Evolutionary conservation across 2,329 filamentous ascomycete species (phyloP).

Genomic region (Hypoxylon sp.): DNA sequence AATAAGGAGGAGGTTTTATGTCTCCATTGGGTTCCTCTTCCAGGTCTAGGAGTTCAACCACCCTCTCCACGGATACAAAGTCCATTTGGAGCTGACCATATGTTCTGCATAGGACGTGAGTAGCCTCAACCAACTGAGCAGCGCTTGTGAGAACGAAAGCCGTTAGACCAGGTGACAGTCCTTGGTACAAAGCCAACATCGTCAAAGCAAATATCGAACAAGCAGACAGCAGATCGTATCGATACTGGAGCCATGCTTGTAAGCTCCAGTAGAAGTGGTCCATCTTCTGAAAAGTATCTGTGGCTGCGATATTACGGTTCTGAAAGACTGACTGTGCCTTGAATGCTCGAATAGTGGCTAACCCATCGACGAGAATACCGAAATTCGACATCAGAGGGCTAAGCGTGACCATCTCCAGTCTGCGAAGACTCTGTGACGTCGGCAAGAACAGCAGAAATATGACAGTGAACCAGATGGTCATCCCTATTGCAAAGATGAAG

Average conservation of each 20-base stretch:
- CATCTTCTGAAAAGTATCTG: slow-evolving; percentile 92
- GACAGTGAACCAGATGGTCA: slow-evolving; percentile 77
- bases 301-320: slow-evolving; percentile 80
- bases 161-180: slow-evolving; percentile 81
- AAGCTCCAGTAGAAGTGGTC: slow-evolving; percentile 96
- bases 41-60: slow-evolving; percentile 83
- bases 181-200: slow-evolving; percentile 78
- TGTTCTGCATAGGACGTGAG: slow-evolving; percentile 79
- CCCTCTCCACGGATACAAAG: slow-evolving; percentile 89
- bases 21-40: slow-evolving; percentile 79
- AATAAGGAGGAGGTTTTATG: slow-evolving; percentile 77
- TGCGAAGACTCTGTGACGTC: slow-evolving; percentile 83
- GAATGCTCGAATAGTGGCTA: slow-evolving; percentile 89
- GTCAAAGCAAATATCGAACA: slow-evolving; percentile 80
- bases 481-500: slow-evolving; percentile 75
- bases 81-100: slow-evolving; percentile 92
- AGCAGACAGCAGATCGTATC: slow-evolving; percentile 80
- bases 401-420: slow-evolving; percentile 90
- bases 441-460: slow-evolving; percentile 85
- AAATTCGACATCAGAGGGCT: slow-evolving; percentile 94
- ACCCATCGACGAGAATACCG: slow-evolving; percentile 84
- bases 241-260: slow-evolving; percentile 85
- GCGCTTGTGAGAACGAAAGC: slow-evolving; percentile 86
- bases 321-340: slow-evolving; percentile 84
- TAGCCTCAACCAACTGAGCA: slow-evolving; percentile 75